phyloP scores from a whole-genome alignment of 208 protist species.

The Leptomonas pyrrhocoris region DNA sequence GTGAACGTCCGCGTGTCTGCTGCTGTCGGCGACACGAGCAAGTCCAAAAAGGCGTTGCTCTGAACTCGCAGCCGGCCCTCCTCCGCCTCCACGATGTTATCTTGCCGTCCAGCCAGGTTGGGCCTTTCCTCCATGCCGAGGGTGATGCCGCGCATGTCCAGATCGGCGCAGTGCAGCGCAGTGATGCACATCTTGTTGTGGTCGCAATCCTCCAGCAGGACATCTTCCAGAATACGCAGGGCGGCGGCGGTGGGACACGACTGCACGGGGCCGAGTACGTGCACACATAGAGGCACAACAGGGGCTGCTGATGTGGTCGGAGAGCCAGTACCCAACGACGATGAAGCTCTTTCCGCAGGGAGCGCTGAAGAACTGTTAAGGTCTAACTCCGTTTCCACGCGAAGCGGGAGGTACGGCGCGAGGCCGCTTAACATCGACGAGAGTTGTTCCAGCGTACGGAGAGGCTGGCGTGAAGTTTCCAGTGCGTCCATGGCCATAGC shows the following conservation, averaged over 20 bases:
- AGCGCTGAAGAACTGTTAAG: constrained; percentile 21
- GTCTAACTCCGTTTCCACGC: constrained; percentile 50
- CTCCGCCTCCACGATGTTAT: not conserved
- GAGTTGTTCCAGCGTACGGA: constrained; percentile 49
- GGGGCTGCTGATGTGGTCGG: not conserved
- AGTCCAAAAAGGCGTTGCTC: constrained; percentile 49
- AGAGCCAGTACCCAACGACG: not conserved
- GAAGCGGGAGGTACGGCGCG: constrained; percentile 47
- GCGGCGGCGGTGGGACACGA: constrained; percentile 32
- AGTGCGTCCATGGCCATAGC: constrained; percentile 27
- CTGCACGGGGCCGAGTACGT: constrained; percentile 58
- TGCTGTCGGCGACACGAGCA: constrained; percentile 21
- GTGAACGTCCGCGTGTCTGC: not conserved
- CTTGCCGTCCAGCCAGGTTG: not conserved
- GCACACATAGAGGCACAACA: constrained; percentile 27
- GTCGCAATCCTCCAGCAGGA: constrained; percentile 77
- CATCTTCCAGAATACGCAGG: constrained; percentile 59
- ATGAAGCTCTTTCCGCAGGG: not conserved
- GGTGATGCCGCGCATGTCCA: constrained; percentile 27
- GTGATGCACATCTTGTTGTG: constrained; percentile 25
- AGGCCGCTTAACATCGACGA: constrained; percentile 34
- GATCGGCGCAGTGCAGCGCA: constrained; percentile 55
- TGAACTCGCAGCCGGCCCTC: not conserved
- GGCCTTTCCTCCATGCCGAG: not conserved
- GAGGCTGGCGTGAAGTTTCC: constrained; percentile 32